A percentile compares a stretch with the other conserved stretches of the same genome.
Conservation (phyloP, 169 alveolate genomes). For the Miamiensis avidus region DNA sequence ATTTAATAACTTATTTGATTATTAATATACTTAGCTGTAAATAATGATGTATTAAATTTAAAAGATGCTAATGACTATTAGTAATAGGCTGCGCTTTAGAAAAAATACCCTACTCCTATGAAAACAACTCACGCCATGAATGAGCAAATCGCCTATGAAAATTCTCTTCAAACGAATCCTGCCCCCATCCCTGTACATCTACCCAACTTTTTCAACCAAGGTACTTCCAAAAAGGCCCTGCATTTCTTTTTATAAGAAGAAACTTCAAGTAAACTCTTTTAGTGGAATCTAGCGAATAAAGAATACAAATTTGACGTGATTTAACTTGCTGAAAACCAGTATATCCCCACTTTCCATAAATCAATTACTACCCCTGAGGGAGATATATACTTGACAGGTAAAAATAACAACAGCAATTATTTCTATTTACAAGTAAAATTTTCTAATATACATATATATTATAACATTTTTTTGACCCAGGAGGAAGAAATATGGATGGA, state of each 20-base stretch:
- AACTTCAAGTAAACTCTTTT: too few species aligned
- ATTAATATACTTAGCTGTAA: not conserved
- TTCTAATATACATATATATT: not conserved
- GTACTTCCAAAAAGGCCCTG: not conserved
- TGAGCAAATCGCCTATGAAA: not conserved
- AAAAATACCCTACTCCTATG: too few species aligned
- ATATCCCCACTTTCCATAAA: slow-evolving; percentile 40
- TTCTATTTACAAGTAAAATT: not conserved
- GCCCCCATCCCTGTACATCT: not conserved
- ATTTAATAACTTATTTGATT: not conserved
- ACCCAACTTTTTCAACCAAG: not conserved
- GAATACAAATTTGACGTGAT: not conserved
- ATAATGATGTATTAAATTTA: not conserved
- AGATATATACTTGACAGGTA: slow-evolving; percentile 22
- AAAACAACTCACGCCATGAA: too few species aligned
- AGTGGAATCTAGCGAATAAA: not conserved
- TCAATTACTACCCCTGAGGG: slow-evolving; percentile 35
- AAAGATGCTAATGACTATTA: too few species aligned
- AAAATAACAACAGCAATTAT: too few species aligned
- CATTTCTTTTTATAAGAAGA: not conserved
- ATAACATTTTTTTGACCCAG: not conserved
- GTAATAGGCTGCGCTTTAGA: too few species aligned
- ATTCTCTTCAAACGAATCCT: not conserved
- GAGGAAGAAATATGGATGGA: slow-evolving; percentile 20
- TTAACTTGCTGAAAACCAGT: not conserved